phyloP scores from a whole-genome alignment of 305 asterid genomes.

The Fraxinus dipetala region DNA sequence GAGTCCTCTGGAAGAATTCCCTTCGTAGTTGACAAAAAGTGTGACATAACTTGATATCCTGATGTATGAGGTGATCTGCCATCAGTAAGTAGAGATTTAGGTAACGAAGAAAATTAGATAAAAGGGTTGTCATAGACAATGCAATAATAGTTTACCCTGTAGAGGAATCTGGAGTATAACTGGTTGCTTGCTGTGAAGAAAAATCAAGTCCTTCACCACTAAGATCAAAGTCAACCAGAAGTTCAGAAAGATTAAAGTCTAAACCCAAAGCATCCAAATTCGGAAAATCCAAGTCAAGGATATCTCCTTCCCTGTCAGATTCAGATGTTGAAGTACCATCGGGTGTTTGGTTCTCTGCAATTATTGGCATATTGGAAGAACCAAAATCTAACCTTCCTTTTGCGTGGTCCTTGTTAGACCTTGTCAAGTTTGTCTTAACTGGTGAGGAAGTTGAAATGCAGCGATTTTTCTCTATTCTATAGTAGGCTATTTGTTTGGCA shows the following conservation, averaged over 20 bases:
- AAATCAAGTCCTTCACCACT: constrained; percentile 30
- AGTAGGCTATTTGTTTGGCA: constrained; percentile 64
- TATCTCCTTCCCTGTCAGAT: constrained; percentile 56
- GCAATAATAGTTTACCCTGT: constrained; percentile 32
- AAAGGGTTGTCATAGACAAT: background rate
- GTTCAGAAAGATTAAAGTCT: constrained; percentile 38
- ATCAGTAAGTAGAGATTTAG: background rate
- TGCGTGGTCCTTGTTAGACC: constrained; percentile 60
- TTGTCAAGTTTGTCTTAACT: constrained; percentile 44
- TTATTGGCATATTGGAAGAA: constrained; percentile 45
- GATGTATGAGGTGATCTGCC: constrained; percentile 39
- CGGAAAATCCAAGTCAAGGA: constrained; percentile 67
- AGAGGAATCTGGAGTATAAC: constrained; percentile 39
- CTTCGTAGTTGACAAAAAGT: constrained; percentile 32
- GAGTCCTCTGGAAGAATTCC: constrained; percentile 39
- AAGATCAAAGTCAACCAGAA: constrained; percentile 43
- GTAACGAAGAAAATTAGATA: background rate
- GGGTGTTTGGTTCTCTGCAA: constrained; percentile 42
- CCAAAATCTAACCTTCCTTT: constrained; percentile 87
- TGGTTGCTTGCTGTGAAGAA: constrained; percentile 22
- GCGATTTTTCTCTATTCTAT: constrained; percentile 77
- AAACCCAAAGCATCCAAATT: constrained; percentile 64
- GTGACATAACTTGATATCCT: constrained; percentile 32
- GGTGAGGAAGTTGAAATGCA: constrained; percentile 70
- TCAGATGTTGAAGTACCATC: constrained; percentile 56